Base-by-base conservation (phyloP, 1,139 yeast species). In the Kodamaea ohmeri region DNA sequence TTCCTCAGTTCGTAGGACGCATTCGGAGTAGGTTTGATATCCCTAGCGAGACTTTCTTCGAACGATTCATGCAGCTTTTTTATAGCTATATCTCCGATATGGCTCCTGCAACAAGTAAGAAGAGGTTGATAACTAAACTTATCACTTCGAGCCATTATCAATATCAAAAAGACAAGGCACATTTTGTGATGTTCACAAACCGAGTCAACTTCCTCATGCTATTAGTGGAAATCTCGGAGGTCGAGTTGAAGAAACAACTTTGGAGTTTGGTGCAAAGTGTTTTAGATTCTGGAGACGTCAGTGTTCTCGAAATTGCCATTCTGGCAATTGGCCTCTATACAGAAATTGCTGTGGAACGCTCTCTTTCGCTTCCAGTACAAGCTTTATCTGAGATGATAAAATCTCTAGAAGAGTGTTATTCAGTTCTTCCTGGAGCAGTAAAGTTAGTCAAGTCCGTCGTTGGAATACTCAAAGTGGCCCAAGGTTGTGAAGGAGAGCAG, bases 61-160 rank as follows among this genome's bases (percentile, higher is more conserved):
- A 68, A 12, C 48, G 57, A 22, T 70, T 69, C 48, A 50, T 70
- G 62, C 59, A 58, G 17, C 50, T 71, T 16, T 41, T 69, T 8
- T 67, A 65, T 46, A 52, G 50, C 29, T 67, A 60, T 44, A 52
- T 64, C 3, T 65, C 71, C 0, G 57, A 58, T 3, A 46, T 67
- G 18, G 53, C 60, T 3, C 46, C 55, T 4, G 48, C 49, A 1
- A 45, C 55, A 5, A 58, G 57, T 25, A 58, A 58, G 17, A 69
- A 68, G 37, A 52, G 63, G 36, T 49, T 70, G 14, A 56, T 65
- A 0, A 63, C 67, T 4, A 71, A 71, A 40, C 44, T 71, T 20
- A 56, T 68, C 25, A 61, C 67, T 0, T 66, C 73, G 2, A 67
- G 73, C 39, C 64, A 58, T 34, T 67, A 52, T 35, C 58, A 51